These are phyloP conservation scores for Penicillium silybi DNA, from an alignment of 495 filamentous ascomycete genomes.

Conservation along the genomic window DNA sequence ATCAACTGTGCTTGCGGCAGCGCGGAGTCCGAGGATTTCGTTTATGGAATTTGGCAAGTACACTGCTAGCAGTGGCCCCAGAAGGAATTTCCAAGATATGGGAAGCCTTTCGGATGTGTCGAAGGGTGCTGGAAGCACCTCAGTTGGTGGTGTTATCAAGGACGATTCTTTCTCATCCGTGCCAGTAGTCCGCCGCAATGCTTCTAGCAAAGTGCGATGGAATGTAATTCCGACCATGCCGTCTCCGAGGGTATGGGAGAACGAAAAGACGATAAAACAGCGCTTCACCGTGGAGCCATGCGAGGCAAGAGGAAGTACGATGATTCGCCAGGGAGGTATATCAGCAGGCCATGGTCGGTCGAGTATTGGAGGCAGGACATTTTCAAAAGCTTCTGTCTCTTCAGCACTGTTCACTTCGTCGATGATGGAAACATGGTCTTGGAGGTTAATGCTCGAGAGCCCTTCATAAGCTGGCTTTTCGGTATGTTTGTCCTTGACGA, in stretches of 20 bases:
- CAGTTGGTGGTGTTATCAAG: background rate
- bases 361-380: background rate
- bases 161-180: background rate
- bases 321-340: constrained; percentile 22
- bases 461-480: constrained; percentile 17
- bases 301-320: constrained; percentile 17
- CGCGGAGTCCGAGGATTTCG: background rate
- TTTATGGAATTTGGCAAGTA: background rate
- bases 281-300: constrained; percentile 4
- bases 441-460: constrained; percentile 6
- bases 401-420: background rate
- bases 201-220: constrained; percentile 17
- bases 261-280: constrained; percentile 21
- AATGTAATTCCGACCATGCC: constrained; percentile 20
- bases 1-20: background rate
- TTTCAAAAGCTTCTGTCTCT: background rate
- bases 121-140: background rate
- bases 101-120: background rate
- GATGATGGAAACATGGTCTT: background rate
- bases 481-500: constrained; percentile 20
- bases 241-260: constrained; percentile 24
- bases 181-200: constrained; percentile 3
- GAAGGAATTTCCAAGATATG: background rate
- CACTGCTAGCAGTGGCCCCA: background rate
- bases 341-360: constrained; percentile 4